phyloP scores from a whole-genome alignment of 106 monocot species.

The Xerophyta viscosa region DNA sequence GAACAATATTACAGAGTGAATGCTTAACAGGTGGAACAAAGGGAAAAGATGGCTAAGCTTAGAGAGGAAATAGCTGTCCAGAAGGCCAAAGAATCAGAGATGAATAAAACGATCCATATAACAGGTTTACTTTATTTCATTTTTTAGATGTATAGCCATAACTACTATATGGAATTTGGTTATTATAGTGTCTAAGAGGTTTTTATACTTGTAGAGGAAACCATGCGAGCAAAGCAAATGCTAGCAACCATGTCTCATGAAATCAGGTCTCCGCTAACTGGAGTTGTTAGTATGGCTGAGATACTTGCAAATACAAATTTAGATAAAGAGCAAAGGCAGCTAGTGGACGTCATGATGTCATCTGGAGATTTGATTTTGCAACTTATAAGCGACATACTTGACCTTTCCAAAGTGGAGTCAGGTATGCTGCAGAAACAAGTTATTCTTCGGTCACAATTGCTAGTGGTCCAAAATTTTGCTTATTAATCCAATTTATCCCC shows the following conservation, averaged over 20 bases:
- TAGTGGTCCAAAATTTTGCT: no score
- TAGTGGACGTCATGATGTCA: conserved; percentile 70
- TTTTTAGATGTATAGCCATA: no score
- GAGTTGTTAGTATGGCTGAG: conserved; percentile 76
- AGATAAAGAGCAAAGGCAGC: conserved; percentile 55
- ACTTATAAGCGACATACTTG: conserved; percentile 74
- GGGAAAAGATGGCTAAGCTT: conserved; percentile 59
- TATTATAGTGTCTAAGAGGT: no score
- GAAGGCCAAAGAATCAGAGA: conserved; percentile 72
- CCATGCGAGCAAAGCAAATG: conserved; percentile 86
- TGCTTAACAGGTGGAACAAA: conserved; percentile 38
- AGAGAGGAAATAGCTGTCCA: conserved; percentile 71
- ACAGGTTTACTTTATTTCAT: conserved; percentile 46
- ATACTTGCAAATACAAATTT: conserved; percentile 56
- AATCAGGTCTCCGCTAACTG: conserved; percentile 75
- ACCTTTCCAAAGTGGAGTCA: conserved; percentile 80
- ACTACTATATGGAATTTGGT: no score
- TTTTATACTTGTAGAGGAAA: conserved; percentile 48
- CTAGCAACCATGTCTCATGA: conserved; percentile 84
- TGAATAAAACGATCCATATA: conserved; percentile 64
- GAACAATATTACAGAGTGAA: conserved; percentile 7
- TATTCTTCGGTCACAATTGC: no score
- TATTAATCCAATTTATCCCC: no score
- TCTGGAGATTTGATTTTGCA: conserved; percentile 77
- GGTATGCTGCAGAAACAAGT: no score